Conservation (phyloP, 768 basidiomycete species). For the Pholiota conissans region DNA sequence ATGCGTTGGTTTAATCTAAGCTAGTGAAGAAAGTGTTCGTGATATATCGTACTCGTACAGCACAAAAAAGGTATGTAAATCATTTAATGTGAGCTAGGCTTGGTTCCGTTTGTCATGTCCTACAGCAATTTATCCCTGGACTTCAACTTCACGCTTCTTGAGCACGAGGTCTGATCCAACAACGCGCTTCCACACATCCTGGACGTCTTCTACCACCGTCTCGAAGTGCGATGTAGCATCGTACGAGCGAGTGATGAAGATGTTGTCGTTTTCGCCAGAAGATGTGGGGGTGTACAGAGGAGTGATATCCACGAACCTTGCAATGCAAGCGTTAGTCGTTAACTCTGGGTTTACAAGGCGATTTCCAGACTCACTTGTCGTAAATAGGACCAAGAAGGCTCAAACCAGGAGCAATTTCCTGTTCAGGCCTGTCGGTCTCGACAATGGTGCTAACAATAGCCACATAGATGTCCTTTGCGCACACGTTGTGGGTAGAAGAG, state of each 20-base stretch:
- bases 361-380: constrained; percentile 73
- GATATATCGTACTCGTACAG: constrained; percentile 7
- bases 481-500: constrained; percentile 96
- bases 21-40: background rate
- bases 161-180: constrained; percentile 75
- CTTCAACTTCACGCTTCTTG: constrained; percentile 82
- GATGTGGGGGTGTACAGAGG: constrained; percentile 89
- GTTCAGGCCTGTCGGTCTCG: constrained; percentile 90
- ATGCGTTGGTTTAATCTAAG: too few relatives aligned
- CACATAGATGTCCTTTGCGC: constrained; percentile 91
- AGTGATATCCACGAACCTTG: constrained; percentile 86
- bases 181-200: constrained; percentile 93
- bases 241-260: constrained; percentile 97
- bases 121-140: constrained; percentile 36
- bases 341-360: background rate
- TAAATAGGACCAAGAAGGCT: constrained; percentile 88
- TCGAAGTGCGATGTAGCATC: constrained; percentile 99
- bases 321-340: constrained; percentile 6
- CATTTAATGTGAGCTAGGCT: background rate
- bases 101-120: background rate
- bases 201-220: constrained; percentile 96
- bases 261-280: constrained; percentile 79
- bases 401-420: constrained; percentile 90
- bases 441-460: constrained; percentile 99
- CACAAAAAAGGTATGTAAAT: constrained; percentile 6